Evolutionary conservation across 345 rosid species (phyloP).

Genomic region (Corchorus capsularis): DNA sequence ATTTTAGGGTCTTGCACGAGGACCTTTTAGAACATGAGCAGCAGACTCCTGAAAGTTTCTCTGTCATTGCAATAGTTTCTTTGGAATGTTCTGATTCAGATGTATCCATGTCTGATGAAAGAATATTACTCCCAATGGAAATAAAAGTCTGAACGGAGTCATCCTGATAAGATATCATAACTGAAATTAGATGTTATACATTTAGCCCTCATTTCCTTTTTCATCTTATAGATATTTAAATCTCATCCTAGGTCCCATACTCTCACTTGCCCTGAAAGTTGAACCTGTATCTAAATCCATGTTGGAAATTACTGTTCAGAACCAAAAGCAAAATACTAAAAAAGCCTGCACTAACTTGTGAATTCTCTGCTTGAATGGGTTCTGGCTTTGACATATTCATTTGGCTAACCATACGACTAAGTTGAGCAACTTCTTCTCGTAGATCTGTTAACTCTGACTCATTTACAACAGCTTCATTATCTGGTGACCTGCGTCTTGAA

Average conservation of each 20-base stretch:
- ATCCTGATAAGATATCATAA: slow-evolving; percentile 36
- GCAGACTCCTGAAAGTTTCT: slow-evolving; percentile 43
- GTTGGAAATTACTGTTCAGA: neutral
- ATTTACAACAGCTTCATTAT: slow-evolving; percentile 50
- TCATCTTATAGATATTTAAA: slow-evolving; percentile 1
- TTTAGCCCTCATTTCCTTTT: neutral
- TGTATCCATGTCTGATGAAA: slow-evolving; percentile 32
- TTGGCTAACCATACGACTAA: slow-evolving; percentile 61
- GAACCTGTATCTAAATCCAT: neutral
- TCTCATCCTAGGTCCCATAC: slow-evolving; percentile 1
- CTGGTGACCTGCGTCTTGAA: slow-evolving; percentile 48
- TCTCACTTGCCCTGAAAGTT: neutral
- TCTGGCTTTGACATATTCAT: slow-evolving; percentile 57
- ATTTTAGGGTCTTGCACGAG: slow-evolving; percentile 73
- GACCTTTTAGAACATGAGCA: slow-evolving; percentile 82
- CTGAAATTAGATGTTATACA: slow-evolving; percentile 21
- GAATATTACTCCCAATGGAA: slow-evolving; percentile 41
- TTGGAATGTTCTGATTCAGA: slow-evolving; percentile 46
- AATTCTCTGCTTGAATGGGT: slow-evolving; percentile 39
- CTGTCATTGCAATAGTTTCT: slow-evolving; percentile 26
- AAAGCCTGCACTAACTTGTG: slow-evolving; percentile 36
- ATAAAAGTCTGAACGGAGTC: slow-evolving; percentile 41
- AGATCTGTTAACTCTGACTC: slow-evolving; percentile 69
- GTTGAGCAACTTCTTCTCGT: slow-evolving; percentile 64
- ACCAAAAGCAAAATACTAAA: neutral